phyloP scores from a whole-genome alignment of 1,284 basidiomycete genomes.

The Flammula alnicola region DNA sequence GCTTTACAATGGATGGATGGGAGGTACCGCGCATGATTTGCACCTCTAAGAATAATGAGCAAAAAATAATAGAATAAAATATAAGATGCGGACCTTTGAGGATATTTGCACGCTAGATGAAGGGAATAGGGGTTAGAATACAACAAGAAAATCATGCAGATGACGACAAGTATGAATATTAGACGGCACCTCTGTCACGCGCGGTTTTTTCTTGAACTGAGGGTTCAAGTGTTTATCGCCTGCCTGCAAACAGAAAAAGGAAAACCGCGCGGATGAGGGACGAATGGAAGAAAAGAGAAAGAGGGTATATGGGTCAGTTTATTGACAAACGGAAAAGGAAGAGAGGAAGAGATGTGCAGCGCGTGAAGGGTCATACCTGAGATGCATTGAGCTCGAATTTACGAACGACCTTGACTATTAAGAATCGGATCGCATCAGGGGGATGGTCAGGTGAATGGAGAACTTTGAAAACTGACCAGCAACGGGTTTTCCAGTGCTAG shows the following conservation, averaged over 20 bases:
- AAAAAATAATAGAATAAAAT: slow-evolving; percentile 1
- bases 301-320: slow-evolving; percentile 25
- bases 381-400: slow-evolving; percentile 95
- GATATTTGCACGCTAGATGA: slow-evolving; percentile 91
- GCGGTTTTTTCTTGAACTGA: slow-evolving; percentile 94
- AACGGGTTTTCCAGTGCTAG: slow-evolving; percentile 79
- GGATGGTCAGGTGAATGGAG: slow-evolving; percentile 14
- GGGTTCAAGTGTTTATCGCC: slow-evolving; percentile 91
- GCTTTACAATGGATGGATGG: slow-evolving; percentile 90
- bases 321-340: slow-evolving; percentile 4
- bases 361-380: slow-evolving; percentile 87
- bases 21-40: slow-evolving; percentile 98
- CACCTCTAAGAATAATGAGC: slow-evolving; percentile 69
- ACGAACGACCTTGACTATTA: slow-evolving; percentile 91
- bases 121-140: slow-evolving; percentile 31
- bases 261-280: slow-evolving; percentile 42
- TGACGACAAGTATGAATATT: slow-evolving; percentile 23
- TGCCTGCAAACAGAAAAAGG: slow-evolving; percentile 54
- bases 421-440: slow-evolving; percentile 16
- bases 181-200: slow-evolving; percentile 89
- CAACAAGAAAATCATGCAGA: slow-evolving; percentile 23
- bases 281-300: slow-evolving; percentile 28
- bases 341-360: slow-evolving; percentile 1
- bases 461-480: slow-evolving; percentile 70
- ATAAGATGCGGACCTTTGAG: slow-evolving; percentile 71